These are phyloP conservation scores for Lasiosphaeria miniovina DNA, from an alignment of 495 filamentous ascomycete species.

Conservation along the genomic window DNA sequence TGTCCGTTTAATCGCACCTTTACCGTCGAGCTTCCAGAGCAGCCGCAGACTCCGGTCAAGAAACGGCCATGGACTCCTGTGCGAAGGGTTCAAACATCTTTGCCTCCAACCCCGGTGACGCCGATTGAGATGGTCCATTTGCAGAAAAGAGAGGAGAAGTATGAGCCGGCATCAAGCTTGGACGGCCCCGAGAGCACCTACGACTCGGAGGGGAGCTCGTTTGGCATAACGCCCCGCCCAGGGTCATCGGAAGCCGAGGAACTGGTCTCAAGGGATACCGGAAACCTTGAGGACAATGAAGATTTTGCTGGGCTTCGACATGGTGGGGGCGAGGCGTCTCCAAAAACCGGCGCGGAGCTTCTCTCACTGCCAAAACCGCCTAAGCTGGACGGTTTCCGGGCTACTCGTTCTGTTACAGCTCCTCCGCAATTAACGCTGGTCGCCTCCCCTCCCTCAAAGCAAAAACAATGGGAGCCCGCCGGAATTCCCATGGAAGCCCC, in stretches of 20 bases:
- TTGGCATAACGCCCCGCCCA: neutral
- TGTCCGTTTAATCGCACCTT: slow-evolving; percentile 82
- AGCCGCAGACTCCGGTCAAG: slow-evolving; percentile 60
- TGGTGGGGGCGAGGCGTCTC: neutral
- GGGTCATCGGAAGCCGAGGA: neutral
- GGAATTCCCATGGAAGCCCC: slow-evolving; percentile 13
- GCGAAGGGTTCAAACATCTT: slow-evolving; percentile 36
- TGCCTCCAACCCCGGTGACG: slow-evolving; percentile 25
- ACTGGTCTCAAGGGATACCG: neutral
- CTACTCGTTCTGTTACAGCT: slow-evolving; percentile 35
- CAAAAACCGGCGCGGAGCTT: slow-evolving; percentile 1
- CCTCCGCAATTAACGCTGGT: slow-evolving; percentile 34
- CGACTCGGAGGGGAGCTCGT: neutral
- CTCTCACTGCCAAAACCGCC: slow-evolving; percentile 4
- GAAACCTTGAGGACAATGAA: neutral
- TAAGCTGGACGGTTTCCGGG: slow-evolving; percentile 24
- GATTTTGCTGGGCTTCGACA: neutral
- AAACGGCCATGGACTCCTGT: slow-evolving; percentile 69
- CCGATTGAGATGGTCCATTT: slow-evolving; percentile 24
- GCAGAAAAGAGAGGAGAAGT: slow-evolving; percentile 8
- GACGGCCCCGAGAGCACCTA: neutral
- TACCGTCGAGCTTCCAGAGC: slow-evolving; percentile 69
- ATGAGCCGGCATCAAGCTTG: neutral
- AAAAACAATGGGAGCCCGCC: slow-evolving; percentile 7
- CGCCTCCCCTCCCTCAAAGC: slow-evolving; percentile 30